Conservation (phyloP, 257 asterid species). For the Linaria vulgaris region DNA sequence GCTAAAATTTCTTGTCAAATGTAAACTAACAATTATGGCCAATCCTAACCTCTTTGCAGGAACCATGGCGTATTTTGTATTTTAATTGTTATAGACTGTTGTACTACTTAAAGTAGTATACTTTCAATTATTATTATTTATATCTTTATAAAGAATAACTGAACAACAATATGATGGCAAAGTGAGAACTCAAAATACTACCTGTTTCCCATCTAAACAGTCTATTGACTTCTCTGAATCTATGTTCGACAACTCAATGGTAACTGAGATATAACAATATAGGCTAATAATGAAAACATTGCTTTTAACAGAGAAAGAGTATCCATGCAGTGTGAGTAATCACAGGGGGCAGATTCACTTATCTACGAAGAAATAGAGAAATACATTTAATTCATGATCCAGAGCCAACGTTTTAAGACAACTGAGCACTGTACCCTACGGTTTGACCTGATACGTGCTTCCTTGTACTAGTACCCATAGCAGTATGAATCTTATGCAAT, state of each 20-base stretch:
- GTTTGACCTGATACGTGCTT: conserved; percentile 13
- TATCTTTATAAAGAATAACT: no score
- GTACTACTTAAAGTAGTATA: no score
- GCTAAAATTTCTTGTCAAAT: no score
- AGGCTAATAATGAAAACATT: background rate
- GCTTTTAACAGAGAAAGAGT: background rate
- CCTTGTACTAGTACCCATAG: background rate
- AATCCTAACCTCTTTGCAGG: no score
- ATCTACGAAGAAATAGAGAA: background rate
- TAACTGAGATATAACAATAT: background rate
- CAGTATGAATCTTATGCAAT: background rate
- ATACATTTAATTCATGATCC: conserved; percentile 4
- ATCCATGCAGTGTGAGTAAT: conserved; percentile 5
- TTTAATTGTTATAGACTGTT: no score
- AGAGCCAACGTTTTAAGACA: conserved; percentile 10
- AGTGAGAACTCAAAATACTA: no score
- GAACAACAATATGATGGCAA: no score
- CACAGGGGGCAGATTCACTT: background rate
- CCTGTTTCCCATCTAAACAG: no score
- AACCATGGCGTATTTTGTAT: no score
- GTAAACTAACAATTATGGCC: no score
- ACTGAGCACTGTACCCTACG: background rate
- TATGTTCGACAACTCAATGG: background rate
- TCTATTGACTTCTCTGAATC: no score
- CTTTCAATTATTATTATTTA: no score